Evolutionary conservation across 176 grass and related monocot genomes (phyloP), one percentile per base, ranked within the genome.

Genomic region (Elaeis guineensis): DNA sequence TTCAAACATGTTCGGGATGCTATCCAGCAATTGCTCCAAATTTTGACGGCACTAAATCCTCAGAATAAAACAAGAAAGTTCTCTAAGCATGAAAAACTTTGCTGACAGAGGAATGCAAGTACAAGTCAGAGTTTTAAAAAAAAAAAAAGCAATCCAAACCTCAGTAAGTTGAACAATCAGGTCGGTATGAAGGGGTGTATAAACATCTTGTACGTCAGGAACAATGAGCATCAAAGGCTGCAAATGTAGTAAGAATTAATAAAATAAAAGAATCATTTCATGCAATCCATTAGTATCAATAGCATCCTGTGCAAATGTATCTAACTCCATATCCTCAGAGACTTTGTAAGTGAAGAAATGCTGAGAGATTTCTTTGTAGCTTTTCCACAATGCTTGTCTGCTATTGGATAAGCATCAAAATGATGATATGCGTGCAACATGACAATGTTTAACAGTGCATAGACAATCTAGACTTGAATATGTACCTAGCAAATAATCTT

Each of bases 151-250:
- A 56, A 70, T 32, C 25, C 71, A 82, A 72, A 95, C 89, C 89
- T 95, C 81, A 3, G 75, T 66, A 72, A 95, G 68, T 58, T 67
- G 89, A 58, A 95, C 85, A 58, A 95, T 85, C 63, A 95, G 50
- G 62, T 89, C 81, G 6, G 76, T 80, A 54, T 89, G 84, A 61
- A 89, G 81, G 16, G 89, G 89, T 50, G 85, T 89, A 73, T 95
- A 95, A 69, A 95, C 81, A 58, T 89, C 85, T 79, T 95, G 72
- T 49, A 85, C 65, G 69, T 95, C 89, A 57, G 89, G 89, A 59
- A 95, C 72, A 21, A 95, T 85, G 49, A 95, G 81, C 89, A 95
- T 95, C 68, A 89, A 65, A 71, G 89, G 85, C 89, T 95, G 72
- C 57, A 75, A 39, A 70, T 21, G 7, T 49, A 65, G 54, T 25